Evolutionary conservation across 2,329 filamentous ascomycete genomes (phyloP).

Genomic region (Pyrenophora tritici-repentis): DNA sequence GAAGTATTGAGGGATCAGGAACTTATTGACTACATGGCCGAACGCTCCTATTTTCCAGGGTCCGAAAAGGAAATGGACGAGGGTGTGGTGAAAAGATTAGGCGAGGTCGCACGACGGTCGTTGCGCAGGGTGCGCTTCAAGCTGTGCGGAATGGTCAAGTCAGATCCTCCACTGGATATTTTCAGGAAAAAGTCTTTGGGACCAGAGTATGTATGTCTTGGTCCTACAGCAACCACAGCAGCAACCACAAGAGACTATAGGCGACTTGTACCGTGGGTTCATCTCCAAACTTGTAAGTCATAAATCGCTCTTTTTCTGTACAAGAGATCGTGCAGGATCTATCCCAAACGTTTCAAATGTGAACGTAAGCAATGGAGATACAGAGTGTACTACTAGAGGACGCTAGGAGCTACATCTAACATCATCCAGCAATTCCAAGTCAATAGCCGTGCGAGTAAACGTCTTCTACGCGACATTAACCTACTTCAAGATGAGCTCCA

Average conservation of each 20-base stretch:
- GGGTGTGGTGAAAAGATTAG: slow-evolving; percentile 25
- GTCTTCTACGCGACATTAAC: slow-evolving; percentile 42
- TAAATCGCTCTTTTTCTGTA: background rate
- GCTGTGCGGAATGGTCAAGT: slow-evolving; percentile 35
- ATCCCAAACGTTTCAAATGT: too few species aligned
- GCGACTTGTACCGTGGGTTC: slow-evolving; percentile 41
- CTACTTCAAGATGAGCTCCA: slow-evolving; percentile 39
- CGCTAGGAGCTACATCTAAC: slow-evolving; percentile 9
- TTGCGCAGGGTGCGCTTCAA: slow-evolving; percentile 24
- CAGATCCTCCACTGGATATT: slow-evolving; percentile 10
- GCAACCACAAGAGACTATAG: slow-evolving; percentile 25
- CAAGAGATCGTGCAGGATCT: too few species aligned
- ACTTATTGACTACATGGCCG: background rate
- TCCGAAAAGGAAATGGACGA: slow-evolving; percentile 1
- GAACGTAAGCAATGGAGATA: too few species aligned
- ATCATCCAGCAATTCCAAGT: slow-evolving; percentile 41
- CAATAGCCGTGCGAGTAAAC: slow-evolving; percentile 40
- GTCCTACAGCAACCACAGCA: slow-evolving; percentile 1
- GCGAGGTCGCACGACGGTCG: slow-evolving; percentile 14
- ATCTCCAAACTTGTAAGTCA: slow-evolving; percentile 37
- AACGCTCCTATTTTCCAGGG: slow-evolving; percentile 14
- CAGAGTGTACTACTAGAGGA: too few species aligned
- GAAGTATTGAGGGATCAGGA: slow-evolving; percentile 3
- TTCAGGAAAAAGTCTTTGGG: slow-evolving; percentile 30
- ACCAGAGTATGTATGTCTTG: slow-evolving; percentile 38